These are phyloP conservation scores for Xylaria arbuscula DNA, from an alignment of 2,329 filamentous ascomycete species.

Conservation along the genomic window DNA sequence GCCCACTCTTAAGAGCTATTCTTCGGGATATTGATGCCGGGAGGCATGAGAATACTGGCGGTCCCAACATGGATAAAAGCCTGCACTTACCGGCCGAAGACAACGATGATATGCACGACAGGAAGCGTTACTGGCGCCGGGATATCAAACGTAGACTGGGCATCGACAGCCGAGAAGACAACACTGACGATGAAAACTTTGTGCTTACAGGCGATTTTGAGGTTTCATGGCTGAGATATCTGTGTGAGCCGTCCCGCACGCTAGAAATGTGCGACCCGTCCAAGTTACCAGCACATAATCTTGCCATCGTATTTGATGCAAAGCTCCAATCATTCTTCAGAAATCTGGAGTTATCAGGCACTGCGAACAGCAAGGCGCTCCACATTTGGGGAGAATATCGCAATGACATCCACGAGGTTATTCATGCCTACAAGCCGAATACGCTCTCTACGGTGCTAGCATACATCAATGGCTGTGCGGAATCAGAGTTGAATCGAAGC, in stretches of 20 bases:
- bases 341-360: constrained; percentile 26
- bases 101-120: constrained; percentile 14
- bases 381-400: constrained; percentile 30
- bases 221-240: constrained; percentile 45
- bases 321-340: constrained; percentile 47
- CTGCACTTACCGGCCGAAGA: constrained; percentile 8
- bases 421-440: constrained; percentile 23
- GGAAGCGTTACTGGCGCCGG: constrained; percentile 38
- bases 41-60: constrained; percentile 29
- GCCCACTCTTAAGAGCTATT: constrained; percentile 44
- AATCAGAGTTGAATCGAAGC: constrained; percentile 22
- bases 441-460: constrained; percentile 37
- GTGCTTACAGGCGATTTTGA: constrained; percentile 44
- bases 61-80: constrained; percentile 8
- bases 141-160: constrained; percentile 41
- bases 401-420: constrained; percentile 14
- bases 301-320: constrained; percentile 46
- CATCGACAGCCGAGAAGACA: constrained; percentile 27
- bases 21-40: constrained; percentile 47
- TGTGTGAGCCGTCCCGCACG: constrained; percentile 47
- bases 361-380: constrained; percentile 21
- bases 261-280: constrained; percentile 47
- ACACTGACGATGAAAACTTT: constrained; percentile 26
- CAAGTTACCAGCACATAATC: constrained; percentile 41
- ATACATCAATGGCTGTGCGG: constrained; percentile 47